A percentile compares a stretch with the other conserved stretches of the same genome.
Evolutionary conservation across 2,329 filamentous ascomycete species (phyloP).

Genomic region (Magnaporthiopsis poae): DNA sequence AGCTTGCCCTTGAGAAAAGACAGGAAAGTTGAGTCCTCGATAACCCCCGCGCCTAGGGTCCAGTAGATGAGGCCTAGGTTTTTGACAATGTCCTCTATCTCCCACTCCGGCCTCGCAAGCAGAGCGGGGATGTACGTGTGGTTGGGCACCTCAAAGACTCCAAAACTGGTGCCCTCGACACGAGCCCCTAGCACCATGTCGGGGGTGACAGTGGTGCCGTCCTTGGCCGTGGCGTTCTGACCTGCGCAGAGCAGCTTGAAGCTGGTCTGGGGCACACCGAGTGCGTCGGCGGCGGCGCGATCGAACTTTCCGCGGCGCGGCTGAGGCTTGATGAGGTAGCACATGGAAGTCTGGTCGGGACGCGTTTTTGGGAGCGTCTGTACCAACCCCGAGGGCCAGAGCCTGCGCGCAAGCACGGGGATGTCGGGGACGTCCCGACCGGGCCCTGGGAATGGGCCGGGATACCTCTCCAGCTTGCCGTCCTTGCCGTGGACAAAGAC

Average conservation of each 20-base stretch:
- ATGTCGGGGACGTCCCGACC: conserved; percentile 45
- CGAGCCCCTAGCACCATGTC: conserved; percentile 72
- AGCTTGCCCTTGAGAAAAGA: conserved; percentile 56
- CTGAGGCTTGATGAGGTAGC: conserved; percentile 75
- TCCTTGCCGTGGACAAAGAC: conserved; percentile 59
- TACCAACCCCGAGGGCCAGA: conserved; percentile 66
- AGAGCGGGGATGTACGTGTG: conserved; percentile 60
- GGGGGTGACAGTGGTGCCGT: conserved; percentile 64
- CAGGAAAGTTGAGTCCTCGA: conserved; percentile 50
- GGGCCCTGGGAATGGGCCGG: conserved; percentile 51
- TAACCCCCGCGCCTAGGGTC: conserved; percentile 64
- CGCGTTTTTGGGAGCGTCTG: conserved; percentile 56
- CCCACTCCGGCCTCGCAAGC: conserved; percentile 63
- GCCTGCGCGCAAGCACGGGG: conserved; percentile 61
- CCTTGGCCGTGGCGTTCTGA: conserved; percentile 48
- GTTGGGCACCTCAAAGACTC: conserved; percentile 70
- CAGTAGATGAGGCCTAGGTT: conserved; percentile 65
- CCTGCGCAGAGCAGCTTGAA: conserved; percentile 55
- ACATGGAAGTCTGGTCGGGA: conserved; percentile 60
- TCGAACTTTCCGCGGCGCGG: conserved; percentile 74
- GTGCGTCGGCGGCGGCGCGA: conserved; percentile 47
- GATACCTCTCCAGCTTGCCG: conserved; percentile 59
- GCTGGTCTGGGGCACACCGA: conserved; percentile 51
- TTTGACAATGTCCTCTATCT: conserved; percentile 44
- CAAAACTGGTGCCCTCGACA: conserved; percentile 61